phyloP scores from a whole-genome alignment of 176 grass and related monocot species.

The Melocanna baccifera region DNA sequence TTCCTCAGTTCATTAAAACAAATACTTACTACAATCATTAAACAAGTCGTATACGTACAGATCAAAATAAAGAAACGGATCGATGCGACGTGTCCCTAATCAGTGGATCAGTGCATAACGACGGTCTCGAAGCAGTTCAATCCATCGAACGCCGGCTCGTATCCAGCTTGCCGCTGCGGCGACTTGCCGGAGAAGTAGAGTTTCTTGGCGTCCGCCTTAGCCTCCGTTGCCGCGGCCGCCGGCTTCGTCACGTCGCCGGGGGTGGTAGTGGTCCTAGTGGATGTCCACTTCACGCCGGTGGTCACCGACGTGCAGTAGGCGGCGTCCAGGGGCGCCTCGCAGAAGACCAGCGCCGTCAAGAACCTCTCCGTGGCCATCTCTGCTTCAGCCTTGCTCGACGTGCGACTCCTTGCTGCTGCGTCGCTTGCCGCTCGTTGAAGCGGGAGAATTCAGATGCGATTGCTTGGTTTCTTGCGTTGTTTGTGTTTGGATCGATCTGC shows the following conservation, averaged over 20 bases:
- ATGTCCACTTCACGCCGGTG: not conserved
- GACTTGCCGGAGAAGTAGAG: not conserved
- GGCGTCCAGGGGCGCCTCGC: conserved; percentile 27
- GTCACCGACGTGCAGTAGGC: not conserved
- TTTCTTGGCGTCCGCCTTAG: not conserved
- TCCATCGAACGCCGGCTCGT: not conserved
- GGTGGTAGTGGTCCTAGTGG: not conserved
- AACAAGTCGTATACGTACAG: not conserved
- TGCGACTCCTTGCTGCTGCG: not conserved
- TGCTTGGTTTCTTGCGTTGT: not conserved
- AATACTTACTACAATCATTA: not conserved
- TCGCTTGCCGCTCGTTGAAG: not conserved
- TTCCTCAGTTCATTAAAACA: not conserved
- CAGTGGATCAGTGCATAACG: not conserved
- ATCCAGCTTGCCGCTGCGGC: not conserved
- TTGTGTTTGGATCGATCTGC: not conserved
- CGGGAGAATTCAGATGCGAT: not conserved
- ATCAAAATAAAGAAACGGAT: not conserved
- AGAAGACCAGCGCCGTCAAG: conserved; percentile 21
- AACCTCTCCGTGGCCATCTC: conserved; percentile 24
- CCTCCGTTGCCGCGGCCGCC: no score
- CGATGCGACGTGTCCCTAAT: not conserved
- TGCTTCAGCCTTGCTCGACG: not conserved
- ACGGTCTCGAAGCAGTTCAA: conserved; percentile 28
- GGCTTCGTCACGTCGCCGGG: not conserved